Percentiles rank a stretch among this genome's conserved stretches.
phyloP scores from a whole-genome alignment of 495 filamentous ascomycete genomes.

The Xylona heveae region DNA sequence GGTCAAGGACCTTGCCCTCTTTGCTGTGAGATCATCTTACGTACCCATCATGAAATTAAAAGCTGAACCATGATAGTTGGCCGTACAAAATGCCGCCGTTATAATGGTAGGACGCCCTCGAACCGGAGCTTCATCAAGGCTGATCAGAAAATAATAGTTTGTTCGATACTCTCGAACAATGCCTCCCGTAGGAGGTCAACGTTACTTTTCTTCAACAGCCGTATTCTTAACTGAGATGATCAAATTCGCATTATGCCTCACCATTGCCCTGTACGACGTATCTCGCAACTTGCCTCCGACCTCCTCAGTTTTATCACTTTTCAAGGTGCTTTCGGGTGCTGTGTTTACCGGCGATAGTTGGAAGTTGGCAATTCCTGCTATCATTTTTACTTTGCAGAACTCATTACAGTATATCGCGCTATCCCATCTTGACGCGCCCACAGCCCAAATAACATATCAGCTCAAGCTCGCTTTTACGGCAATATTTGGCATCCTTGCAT shows the following conservation, averaged over 20 bases:
- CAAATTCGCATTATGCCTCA: slow-evolving; percentile 70
- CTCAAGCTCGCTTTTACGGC: slow-evolving; percentile 84
- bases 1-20: too few species aligned
- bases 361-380: slow-evolving; percentile 83
- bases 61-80: too few species aligned
- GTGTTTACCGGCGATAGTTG: slow-evolving; percentile 89
- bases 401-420: slow-evolving; percentile 81
- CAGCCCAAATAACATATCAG: slow-evolving; percentile 85
- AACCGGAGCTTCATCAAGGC: too few species aligned
- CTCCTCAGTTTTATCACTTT: slow-evolving; percentile 56
- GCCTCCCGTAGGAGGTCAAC: slow-evolving; percentile 56
- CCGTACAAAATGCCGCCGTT: too few species aligned
- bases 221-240: slow-evolving; percentile 87
- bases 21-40: too few species aligned
- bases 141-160: too few species aligned
- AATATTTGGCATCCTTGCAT: slow-evolving; percentile 60
- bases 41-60: too few species aligned
- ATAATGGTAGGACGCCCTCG: too few species aligned
- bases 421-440: slow-evolving; percentile 73
- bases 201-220: slow-evolving; percentile 84
- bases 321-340: slow-evolving; percentile 54
- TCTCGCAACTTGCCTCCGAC: slow-evolving; percentile 51
- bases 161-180: slow-evolving; percentile 90
- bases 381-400: slow-evolving; percentile 78
- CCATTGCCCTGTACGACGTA: slow-evolving; percentile 72